Percentiles rank a stretch among this genome's conserved stretches.
Conservation (phyloP, 1,139 yeast genomes). For the Zygoascus hellenicus region DNA sequence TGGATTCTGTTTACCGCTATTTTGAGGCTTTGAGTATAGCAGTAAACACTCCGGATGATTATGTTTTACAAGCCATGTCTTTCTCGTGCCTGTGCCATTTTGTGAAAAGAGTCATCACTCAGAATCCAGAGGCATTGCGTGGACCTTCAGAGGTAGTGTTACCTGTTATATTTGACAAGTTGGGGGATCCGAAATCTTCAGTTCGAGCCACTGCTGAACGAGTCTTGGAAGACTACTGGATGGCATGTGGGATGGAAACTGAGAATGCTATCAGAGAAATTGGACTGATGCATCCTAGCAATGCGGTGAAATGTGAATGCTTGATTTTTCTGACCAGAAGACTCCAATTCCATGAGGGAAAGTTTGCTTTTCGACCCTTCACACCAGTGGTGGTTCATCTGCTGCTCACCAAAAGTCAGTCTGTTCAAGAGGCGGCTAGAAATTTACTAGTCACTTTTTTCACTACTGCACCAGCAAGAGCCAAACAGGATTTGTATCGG, state of each 20-base stretch:
- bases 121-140: slow-evolving; percentile 52
- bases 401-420: slow-evolving; percentile 34
- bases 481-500: slow-evolving; percentile 45
- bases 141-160: slow-evolving; percentile 46
- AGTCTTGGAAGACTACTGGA: slow-evolving; percentile 63
- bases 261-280: slow-evolving; percentile 45
- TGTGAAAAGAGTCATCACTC: slow-evolving; percentile 70
- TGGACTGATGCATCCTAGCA: slow-evolving; percentile 46
- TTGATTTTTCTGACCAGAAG: slow-evolving; percentile 35
- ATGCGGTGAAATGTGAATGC: slow-evolving; percentile 42
- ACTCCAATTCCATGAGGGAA: slow-evolving; percentile 36
- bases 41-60: slow-evolving; percentile 36
- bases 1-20: slow-evolving; percentile 45
- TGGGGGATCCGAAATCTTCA: slow-evolving; percentile 45
- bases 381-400: slow-evolving; percentile 40
- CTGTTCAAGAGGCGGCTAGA: slow-evolving; percentile 35
- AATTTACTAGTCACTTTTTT: slow-evolving; percentile 40
- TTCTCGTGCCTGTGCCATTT: slow-evolving; percentile 72
- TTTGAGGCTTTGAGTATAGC: slow-evolving; percentile 52
- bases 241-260: slow-evolving; percentile 52
- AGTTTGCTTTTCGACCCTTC: slow-evolving; percentile 40
- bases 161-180: slow-evolving; percentile 51
- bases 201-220: slow-evolving; percentile 47
- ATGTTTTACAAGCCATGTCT: slow-evolving; percentile 43
- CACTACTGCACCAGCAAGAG: slow-evolving; percentile 37